Base-by-base conservation (phyloP, 73 alveolate genomes). In the Tetrahymena elliotti region DNA sequence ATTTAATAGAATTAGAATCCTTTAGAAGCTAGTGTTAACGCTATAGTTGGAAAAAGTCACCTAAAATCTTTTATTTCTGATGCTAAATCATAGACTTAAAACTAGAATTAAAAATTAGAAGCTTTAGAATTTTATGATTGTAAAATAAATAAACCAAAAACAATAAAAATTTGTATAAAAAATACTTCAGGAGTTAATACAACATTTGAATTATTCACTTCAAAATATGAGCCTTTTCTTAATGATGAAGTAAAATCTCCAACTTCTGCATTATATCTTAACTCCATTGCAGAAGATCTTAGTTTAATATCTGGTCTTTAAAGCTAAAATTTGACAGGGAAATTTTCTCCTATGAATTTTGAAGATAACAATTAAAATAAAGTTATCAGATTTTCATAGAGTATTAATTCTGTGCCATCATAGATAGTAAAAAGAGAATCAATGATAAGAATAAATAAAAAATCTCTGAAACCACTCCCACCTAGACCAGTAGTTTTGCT, bases 111-210 rank as follows among this genome's bases (percentile, higher is more conserved):
- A 47, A 40, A 93, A 38, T 93, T 97, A 68, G 97, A 93, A 40
- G 95, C 93, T 84, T 38, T 97, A 20, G 97, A 94, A 15, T 97
- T 97, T 96, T 97, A 97, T 52, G 94, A 93, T 53, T 97, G 99
- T 84, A 94, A 54, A 12, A 97, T 97, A 24, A 97, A 97, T 84
- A 94, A 97, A 93, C 97, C 99, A 22, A 92, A 97, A n/a, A 18
- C 97, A n/a, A 94, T 96, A 47, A 97, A 97, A 93, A 97, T 97
- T 54, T 95, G 97, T 6, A 84, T 97, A 16, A 97, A 96, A 94
- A 97, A 97, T 93, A 96, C 97, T 4, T 97, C 99, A n/a, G 99
- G 99, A 38, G 97, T 97, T n/a, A 96, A 96, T 38, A 97, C 99
- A 2, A 52, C 84, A 84, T 94, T 94, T 94, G 83, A 38, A 47